phyloP scores from a whole-genome alignment of 2,329 filamentous ascomycete species.

The Fusarium sp. region DNA sequence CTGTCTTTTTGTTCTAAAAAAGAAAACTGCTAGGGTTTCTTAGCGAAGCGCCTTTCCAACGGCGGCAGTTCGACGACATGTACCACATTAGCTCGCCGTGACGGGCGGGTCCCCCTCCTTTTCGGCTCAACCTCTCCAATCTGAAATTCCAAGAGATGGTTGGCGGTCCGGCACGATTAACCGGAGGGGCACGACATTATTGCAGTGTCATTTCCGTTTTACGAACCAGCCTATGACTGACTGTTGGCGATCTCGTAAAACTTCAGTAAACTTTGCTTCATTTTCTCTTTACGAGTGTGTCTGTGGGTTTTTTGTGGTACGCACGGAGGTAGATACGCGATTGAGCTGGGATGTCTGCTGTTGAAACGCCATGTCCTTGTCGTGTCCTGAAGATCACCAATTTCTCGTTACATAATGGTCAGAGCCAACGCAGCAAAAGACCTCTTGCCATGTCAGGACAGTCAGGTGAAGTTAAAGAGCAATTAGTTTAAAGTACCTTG shows the following conservation, averaged over 20 bases:
- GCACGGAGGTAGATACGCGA: constrained; percentile 23
- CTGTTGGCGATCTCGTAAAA: constrained; percentile 2
- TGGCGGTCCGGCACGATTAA: constrained; percentile 17
- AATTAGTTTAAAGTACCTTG: not conserved
- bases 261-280: not conserved
- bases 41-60: constrained; percentile 30
- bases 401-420: constrained; percentile 14
- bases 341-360: not conserved
- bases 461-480: not conserved
- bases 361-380: constrained; percentile 21
- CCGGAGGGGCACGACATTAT: constrained; percentile 3
- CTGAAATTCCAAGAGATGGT: not conserved
- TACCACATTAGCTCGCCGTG: constrained; percentile 15
- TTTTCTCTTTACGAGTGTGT: constrained; percentile 1
- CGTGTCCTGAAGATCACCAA: constrained; percentile 17
- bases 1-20: constrained; percentile 26
- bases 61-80: constrained; percentile 33
- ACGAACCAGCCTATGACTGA: constrained; percentile 11
- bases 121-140: constrained; percentile 9
- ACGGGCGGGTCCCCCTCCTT: constrained; percentile 21
- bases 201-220: constrained; percentile 26
- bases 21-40: constrained; percentile 1
- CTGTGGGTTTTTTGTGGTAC: not conserved
- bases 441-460: too few relatives aligned
- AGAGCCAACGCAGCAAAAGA: too few relatives aligned